Base-by-base conservation (phyloP, 306 rosid species). In the Myrica gale region DNA sequence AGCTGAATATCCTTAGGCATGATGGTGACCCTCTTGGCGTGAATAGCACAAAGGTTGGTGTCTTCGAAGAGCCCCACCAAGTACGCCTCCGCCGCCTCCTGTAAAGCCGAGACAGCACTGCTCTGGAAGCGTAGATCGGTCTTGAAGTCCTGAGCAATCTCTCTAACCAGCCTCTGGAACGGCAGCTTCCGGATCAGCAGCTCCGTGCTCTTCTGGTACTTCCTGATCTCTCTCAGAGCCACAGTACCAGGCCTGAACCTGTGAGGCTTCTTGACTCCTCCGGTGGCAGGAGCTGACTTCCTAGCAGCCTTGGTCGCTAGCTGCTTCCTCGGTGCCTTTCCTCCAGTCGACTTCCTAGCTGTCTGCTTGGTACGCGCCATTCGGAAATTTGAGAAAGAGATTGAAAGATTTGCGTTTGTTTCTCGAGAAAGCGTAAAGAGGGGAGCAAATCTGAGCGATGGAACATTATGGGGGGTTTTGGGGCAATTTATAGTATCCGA, bases 1-100 rank as follows among this genome's bases (percentile, higher is more conserved):
- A 82, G 85, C 48, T 82, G 85, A 17, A 82, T 78, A 19, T 82
- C 82, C 76, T 82, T 82, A 1, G 82, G 85, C 82, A 82, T 82
- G n/a, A 82, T 82, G 7, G 85, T 82, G 11, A 82, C 85, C 5
- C 82, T 67, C 51, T 82, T 82, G 5, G 85, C 85, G 2, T 82
- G 85, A 77, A 82, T 82, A 1, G 85, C 82, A 1, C 85, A 82
- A 11, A 82, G 82, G 0, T 82, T 82, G 4, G 82, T 82, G 57
- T 82, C 85, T 68, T 78, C 85, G 1, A 82, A 82, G 3, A 82
- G 53, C 3, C 85, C 85, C 12, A 82, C 85, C 9, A 82, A 56
- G 57, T 82, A 78, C 0, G 85, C 82, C 50, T 78, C 82, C 0
- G 82, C 80, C 0, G 85, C 85, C n/a, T 82, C 85, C 17, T 82